Percentiles rank a stretch among this genome's conserved stretches.
Conservation (phyloP, 345 rosid genomes). For the Chamaenerion angustifolium region DNA sequence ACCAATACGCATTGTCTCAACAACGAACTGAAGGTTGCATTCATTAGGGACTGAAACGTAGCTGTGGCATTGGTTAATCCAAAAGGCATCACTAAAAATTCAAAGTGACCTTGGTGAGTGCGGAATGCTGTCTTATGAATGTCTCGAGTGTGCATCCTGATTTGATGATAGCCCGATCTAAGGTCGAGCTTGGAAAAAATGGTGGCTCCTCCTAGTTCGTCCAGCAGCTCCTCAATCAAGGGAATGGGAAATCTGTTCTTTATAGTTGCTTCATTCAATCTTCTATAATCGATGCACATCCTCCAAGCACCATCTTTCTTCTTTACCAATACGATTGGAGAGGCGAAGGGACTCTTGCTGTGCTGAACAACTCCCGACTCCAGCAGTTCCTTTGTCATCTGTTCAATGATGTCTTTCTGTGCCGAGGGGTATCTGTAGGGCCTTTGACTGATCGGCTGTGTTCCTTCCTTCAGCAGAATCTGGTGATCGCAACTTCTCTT, state of each 20-base stretch:
- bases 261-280: background rate
- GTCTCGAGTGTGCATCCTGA: background rate
- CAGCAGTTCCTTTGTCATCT: background rate
- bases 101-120: background rate
- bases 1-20: background rate
- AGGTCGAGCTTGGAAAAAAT: constrained; percentile 1
- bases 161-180: constrained; percentile 1
- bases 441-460: background rate
- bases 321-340: background rate
- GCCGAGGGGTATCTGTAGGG: background rate
- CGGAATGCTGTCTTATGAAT: background rate
- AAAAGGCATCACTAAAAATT: too few species aligned
- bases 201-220: background rate
- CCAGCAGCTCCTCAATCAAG: background rate
- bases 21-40: background rate
- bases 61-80: constrained; percentile 2
- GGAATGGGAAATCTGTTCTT: constrained; percentile 3
- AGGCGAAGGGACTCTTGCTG: background rate
- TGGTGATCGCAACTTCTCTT: background rate
- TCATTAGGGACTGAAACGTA: background rate
- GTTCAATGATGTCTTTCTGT: background rate
- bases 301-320: constrained; percentile 2
- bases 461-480: too few species aligned
- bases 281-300: constrained; percentile 5
- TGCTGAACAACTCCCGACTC: background rate